Evolutionary conservation across 495 filamentous ascomycete genomes (phyloP), one percentile per base, ranked within the genome.

Genomic region (Chaetomidium leptoderma): DNA sequence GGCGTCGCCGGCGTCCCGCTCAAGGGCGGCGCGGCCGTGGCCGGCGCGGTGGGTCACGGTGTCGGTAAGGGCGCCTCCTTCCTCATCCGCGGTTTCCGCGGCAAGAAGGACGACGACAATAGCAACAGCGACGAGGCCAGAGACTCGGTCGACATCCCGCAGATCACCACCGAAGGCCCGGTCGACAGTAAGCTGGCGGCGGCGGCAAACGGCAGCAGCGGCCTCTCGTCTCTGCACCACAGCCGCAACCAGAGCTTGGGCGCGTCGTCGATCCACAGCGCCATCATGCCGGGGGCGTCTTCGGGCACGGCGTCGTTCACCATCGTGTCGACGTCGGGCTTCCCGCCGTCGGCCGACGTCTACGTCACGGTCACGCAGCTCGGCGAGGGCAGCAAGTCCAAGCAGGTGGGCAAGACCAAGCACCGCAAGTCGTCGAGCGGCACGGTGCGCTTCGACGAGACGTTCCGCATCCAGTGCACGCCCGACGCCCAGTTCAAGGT

Each of bases 1-100:
- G 83, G 83, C 52, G 83, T 85, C 53, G 83, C 81, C 6, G 91
- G 91, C 24, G 92, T 88, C 11, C 93, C 93, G 11, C 83, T 97
- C 66, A 97, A 97, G 76, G 92, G 92, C 29, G 90, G 32, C 13
- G 47, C 16, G 13, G 47, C 19, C 19, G 47, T 50, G 0, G 91
- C 29, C 13, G 47, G 47, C 26, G 47, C 19, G 32, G 47, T 50
- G 5, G 91, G 86, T 8, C 86, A 88, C 59, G 86, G 88, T 52
- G 88, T 97, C 46, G 82, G 86, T 59, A 93, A 91, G 68, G 93
- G 90, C 29, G 92, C 90, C 4, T 90, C 89, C 5, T 92, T 93
- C 80, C 69, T 97, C 59, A 87, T 89, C 62, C 81, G 86, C 63
- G 86, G 88, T 10, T 83, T 97, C 72, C 85, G 83, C 56, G 67